Evolutionary conservation across 2,329 filamentous ascomycete species (phyloP).

Genomic region (Didymella keratinophila): DNA sequence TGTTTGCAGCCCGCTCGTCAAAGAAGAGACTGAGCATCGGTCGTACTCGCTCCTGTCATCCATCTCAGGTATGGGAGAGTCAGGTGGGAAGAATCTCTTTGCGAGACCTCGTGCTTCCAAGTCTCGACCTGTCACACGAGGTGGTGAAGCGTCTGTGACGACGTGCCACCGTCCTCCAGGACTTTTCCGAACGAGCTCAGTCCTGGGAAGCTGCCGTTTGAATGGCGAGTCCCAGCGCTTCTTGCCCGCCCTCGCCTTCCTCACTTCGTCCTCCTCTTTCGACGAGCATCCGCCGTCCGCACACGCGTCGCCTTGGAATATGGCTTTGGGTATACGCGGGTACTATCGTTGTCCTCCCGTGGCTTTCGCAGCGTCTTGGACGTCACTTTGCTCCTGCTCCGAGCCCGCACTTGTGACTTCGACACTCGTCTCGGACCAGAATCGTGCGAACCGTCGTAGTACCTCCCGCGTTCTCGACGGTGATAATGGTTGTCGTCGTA

Average conservation of each 20-base stretch:
- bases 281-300: constrained; percentile 20
- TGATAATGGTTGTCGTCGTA: constrained; percentile 12
- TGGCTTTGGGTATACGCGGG: neutral
- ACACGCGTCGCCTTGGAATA: constrained; percentile 18
- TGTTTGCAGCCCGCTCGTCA: neutral
- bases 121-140: constrained; percentile 9
- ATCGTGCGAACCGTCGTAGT: constrained; percentile 20
- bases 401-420: neutral
- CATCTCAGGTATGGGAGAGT: neutral
- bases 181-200: neutral
- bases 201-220: constrained; percentile 15
- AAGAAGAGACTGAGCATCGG: neutral
- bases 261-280: constrained; percentile 1
- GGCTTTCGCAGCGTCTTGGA: neutral
- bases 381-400: constrained; percentile 5
- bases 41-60: neutral
- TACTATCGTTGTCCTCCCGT: neutral
- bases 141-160: constrained; percentile 8
- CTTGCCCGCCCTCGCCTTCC: constrained; percentile 10
- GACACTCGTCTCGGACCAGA: constrained; percentile 1
- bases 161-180: constrained; percentile 6
- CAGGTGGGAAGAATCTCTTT: constrained; percentile 12
- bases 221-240: constrained; percentile 44
- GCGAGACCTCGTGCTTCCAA: constrained; percentile 12
- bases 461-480: constrained; percentile 1